Conservation (phyloP, 306 rosid genomes). For the Prunus dulcis region DNA sequence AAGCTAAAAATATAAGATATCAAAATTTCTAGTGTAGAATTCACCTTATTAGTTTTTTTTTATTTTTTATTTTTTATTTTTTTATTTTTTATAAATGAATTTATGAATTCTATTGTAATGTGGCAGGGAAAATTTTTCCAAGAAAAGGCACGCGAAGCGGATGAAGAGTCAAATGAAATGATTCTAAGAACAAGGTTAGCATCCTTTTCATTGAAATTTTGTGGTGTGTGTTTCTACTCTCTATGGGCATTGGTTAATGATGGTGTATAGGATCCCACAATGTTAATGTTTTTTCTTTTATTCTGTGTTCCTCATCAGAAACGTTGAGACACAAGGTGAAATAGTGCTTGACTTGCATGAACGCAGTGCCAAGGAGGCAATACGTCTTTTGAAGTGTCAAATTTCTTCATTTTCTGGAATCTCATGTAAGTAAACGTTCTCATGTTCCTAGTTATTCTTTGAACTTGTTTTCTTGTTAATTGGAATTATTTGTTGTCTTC, state of each 20-base stretch:
- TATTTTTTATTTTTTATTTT: too few relatives aligned
- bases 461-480: neutral
- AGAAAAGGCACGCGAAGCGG: constrained; percentile 57
- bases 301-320: constrained; percentile 39
- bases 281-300: constrained; percentile 7
- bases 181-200: constrained; percentile 59
- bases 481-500: constrained; percentile 17
- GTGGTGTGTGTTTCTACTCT: neutral
- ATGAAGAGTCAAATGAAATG: constrained; percentile 67
- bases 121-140: constrained; percentile 60
- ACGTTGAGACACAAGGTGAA: constrained; percentile 41
- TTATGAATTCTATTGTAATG: neutral
- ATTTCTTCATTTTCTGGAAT: constrained; percentile 66
- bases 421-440: constrained; percentile 44
- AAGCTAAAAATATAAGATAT: neutral
- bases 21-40: neutral
- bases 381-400: constrained; percentile 57
- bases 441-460: neutral
- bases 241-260: neutral
- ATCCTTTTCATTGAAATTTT: constrained; percentile 4
- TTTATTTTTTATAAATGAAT: neutral
- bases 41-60: neutral
- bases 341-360: constrained; percentile 64
- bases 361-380: constrained; percentile 45
- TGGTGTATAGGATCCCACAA: neutral